phyloP scores from a whole-genome alignment of 176 grass and related monocot genomes.

The Oryza punctata region DNA sequence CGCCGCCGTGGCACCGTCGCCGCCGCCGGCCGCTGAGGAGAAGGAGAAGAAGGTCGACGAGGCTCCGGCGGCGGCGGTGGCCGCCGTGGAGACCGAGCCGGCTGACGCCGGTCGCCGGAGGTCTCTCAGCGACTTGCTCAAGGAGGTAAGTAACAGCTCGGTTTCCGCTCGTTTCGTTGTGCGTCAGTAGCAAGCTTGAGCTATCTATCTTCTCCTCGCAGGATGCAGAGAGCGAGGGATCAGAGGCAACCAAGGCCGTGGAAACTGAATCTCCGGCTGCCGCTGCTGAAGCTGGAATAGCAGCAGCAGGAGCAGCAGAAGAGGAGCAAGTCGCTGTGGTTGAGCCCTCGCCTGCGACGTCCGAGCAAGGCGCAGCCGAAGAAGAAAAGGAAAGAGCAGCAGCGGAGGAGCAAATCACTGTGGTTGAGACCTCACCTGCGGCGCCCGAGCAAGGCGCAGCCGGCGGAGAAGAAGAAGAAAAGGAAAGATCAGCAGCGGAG shows the following conservation, averaged over 20 bases:
- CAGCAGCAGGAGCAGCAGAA: neutral
- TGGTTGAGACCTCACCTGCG: neutral
- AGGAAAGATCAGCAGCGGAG: neutral
- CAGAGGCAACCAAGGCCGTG: constrained; percentile 10
- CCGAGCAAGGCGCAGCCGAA: neutral
- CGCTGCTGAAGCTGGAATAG: neutral
- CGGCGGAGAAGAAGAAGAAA: no score
- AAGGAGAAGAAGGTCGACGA: constrained; percentile 27
- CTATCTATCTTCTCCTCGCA: neutral
- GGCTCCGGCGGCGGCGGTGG: neutral
- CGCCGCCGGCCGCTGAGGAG: neutral
- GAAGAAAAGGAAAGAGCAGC: neutral
- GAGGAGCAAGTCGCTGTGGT: neutral
- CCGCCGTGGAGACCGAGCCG: constrained; percentile 8
- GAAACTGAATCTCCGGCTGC: constrained; percentile 4
- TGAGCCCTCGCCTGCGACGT: neutral
- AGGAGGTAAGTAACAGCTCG: constrained; percentile 14
- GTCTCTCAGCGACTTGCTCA: constrained; percentile 57
- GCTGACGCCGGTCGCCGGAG: constrained; percentile 43
- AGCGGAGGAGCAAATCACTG: neutral
- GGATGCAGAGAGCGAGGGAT: constrained; percentile 21
- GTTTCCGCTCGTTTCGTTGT: neutral
- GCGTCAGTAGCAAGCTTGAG: neutral
- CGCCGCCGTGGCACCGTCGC: neutral
- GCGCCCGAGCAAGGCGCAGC: neutral